Evolutionary conservation across 192 early-diverging fungal genomes (phyloP), one percentile per base, ranked within the genome.

Genomic region (Phycomyces blakesleeanus): DNA sequence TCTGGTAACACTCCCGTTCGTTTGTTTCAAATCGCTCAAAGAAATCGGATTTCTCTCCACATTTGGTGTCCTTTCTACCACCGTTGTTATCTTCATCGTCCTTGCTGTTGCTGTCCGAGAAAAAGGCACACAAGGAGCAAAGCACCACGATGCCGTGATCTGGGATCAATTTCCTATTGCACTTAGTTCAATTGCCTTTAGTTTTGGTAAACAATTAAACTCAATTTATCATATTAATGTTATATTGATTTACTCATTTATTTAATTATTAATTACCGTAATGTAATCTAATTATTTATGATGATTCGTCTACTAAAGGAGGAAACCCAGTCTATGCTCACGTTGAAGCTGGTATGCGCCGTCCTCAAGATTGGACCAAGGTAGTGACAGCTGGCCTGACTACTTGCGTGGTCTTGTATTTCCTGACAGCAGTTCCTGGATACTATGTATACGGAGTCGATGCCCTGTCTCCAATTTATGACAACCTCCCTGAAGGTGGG

Each of bases 261-360:
- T n/a, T n/a, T n/a, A n/a, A n/a, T n/a, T n/a, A n/a, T n/a, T n/a
- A n/a, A n/a, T n/a, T n/a, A n/a, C 20, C n/a, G n/a, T n/a, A n/a
- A n/a, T n/a, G n/a, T n/a, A n/a, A n/a, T n/a, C n/a, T n/a, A n/a
- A n/a, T n/a, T n/a, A n/a, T n/a, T n/a, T n/a, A n/a, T 34, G 29
- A 34, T 7, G 29, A 34, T 34, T 34, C 29, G 2, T n/a, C n/a
- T n/a, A n/a, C 3, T 25, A 54, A 47, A 71, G 69, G 57, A 26
- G 91, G 89, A 2, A 90, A 90, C 29, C 85, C 86, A 22, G 87
- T 91, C 2, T 93, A 91, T 55, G 84, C 91, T 3, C 87, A 93
- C 58, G 83, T 89, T 8, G 89, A 93, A 61, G 75, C 80, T 1
- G 76, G 81, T 34, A 91, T 93, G 91, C 71, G 65, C 25, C 69